These are phyloP conservation scores for Pseudopyricularia javanii DNA, from an alignment of 2,329 filamentous ascomycete genomes.

Conservation along the genomic window DNA sequence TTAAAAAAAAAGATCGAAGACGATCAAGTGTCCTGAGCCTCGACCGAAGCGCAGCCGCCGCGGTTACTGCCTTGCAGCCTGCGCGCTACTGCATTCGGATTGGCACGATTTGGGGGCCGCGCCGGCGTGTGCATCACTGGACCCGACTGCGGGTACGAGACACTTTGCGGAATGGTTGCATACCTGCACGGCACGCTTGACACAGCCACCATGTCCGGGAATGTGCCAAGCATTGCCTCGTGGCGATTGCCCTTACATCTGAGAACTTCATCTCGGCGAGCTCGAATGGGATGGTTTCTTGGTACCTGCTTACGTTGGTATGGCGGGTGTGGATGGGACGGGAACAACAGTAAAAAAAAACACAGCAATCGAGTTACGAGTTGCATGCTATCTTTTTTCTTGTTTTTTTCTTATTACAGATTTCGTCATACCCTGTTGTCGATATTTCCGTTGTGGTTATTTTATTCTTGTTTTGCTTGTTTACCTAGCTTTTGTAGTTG, in stretches of 20 bases:
- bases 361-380: not conserved
- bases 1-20: constrained; percentile 6
- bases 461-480: not conserved
- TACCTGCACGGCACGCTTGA: not conserved
- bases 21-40: not conserved
- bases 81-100: not conserved
- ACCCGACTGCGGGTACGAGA: not conserved
- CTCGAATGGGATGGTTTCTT: not conserved
- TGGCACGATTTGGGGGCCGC: not conserved
- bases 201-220: not conserved
- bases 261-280: not conserved
- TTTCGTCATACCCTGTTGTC: not conserved
- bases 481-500: not conserved
- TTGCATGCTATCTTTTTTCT: not conserved
- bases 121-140: not conserved
- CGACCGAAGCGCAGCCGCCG: not conserved
- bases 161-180: not conserved
- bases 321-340: not conserved
- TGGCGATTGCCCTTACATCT: not conserved
- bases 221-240: not conserved
- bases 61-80: not conserved
- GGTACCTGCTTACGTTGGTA: not conserved
- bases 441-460: not conserved
- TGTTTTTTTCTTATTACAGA: not conserved
- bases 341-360: not conserved